A percentile compares a stretch with the other conserved stretches of the same genome.
These are phyloP conservation scores for Galerina marginata DNA, from an alignment of 768 basidiomycete species.

Conservation along the genomic window DNA sequence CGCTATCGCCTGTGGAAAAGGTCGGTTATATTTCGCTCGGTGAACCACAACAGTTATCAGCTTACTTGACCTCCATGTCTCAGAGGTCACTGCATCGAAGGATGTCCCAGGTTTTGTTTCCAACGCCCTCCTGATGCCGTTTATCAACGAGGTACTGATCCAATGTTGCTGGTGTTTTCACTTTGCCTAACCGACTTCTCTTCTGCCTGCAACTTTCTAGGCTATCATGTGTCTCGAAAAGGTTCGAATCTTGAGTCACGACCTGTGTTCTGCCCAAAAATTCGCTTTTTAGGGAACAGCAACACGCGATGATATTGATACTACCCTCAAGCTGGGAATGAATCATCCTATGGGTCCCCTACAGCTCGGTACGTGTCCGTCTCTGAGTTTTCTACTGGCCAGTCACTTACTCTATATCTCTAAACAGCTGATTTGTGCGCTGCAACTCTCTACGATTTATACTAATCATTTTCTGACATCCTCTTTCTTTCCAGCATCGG, in stretches of 20 bases:
- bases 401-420: slow-evolving; percentile 1
- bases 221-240: slow-evolving; percentile 94
- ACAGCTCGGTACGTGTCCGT: slow-evolving; percentile 63
- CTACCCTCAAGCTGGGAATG: slow-evolving; percentile 92
- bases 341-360: slow-evolving; percentile 94
- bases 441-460: not conserved
- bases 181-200: no score
- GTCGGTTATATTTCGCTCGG: slow-evolving; percentile 38
- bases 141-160: slow-evolving; percentile 85
- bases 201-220: slow-evolving; percentile 35
- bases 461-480: not conserved
- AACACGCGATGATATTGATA: slow-evolving; percentile 93
- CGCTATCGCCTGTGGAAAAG: slow-evolving; percentile 90
- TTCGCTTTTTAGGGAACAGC: slow-evolving; percentile 70
- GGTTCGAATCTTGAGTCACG: slow-evolving; percentile 42
- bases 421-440: slow-evolving; percentile 63
- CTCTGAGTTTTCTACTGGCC: not conserved
- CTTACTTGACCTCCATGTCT: slow-evolving; percentile 1
- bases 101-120: slow-evolving; percentile 97
- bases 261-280: not conserved
- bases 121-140: slow-evolving; percentile 95
- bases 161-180: not conserved
- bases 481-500: slow-evolving; percentile 68
- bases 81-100: slow-evolving; percentile 88
- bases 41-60: not conserved